Conservation (phyloP, 306 rosid genomes). For the Rosa persica region DNA sequence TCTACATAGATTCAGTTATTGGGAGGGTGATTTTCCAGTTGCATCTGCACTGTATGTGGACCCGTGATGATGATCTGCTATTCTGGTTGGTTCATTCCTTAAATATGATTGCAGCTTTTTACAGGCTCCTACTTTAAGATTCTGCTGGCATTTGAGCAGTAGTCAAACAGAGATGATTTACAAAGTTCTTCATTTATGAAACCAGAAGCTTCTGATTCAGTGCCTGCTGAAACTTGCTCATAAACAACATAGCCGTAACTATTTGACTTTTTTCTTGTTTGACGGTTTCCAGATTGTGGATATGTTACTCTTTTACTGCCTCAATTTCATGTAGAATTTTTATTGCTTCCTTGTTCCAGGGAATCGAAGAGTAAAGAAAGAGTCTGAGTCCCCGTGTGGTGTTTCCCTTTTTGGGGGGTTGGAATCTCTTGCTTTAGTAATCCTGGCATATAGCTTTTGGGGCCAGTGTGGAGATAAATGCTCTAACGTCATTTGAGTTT, state of each 20-base stretch:
- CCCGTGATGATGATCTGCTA: not conserved
- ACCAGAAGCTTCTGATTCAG: not conserved
- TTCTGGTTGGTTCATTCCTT: not conserved
- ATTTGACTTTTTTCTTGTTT: not conserved
- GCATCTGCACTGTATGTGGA: slow-evolving; percentile 8
- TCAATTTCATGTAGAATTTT: not conserved
- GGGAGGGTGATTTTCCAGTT: not conserved
- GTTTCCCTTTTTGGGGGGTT: not conserved
- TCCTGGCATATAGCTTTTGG: not conserved
- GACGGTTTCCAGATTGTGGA: not conserved
- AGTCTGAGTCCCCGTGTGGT: not conserved
- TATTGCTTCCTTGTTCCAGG: not conserved
- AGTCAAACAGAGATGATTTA: not conserved
- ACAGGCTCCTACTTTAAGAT: not conserved
- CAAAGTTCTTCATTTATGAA: not conserved
- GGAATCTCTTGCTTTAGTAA: not conserved
- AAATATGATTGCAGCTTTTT: not conserved
- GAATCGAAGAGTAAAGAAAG: not conserved
- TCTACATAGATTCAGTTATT: not conserved
- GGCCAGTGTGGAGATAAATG: not conserved
- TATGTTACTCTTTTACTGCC: not conserved
- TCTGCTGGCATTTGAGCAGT: not conserved
- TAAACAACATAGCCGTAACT: not conserved
- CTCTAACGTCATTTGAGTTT: not conserved
- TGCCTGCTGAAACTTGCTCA: not conserved